These are phyloP conservation scores for Phytophthora boehmeriae DNA, from an alignment of 352 stramenopile species.

Conservation along the genomic window DNA sequence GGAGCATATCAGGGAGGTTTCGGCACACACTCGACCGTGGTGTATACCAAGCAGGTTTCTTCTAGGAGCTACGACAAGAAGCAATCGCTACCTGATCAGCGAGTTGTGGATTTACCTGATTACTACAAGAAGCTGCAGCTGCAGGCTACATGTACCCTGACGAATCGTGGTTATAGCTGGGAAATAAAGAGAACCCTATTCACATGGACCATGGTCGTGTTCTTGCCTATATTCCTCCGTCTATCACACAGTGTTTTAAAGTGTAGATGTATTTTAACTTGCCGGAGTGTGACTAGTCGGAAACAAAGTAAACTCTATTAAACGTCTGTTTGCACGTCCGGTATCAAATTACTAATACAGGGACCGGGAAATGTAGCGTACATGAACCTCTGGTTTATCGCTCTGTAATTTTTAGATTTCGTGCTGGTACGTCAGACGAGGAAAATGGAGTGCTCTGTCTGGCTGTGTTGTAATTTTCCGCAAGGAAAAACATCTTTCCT, in stretches of 20 bases:
- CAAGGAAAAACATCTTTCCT: background rate
- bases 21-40: background rate
- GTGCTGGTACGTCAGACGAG: background rate
- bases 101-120: background rate
- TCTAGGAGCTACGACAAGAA: background rate
- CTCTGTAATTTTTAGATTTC: background rate
- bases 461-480: background rate
- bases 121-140: background rate
- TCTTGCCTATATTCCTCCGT: background rate
- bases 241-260: background rate
- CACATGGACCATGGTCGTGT: conserved; percentile 2
- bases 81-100: background rate
- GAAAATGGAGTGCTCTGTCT: background rate
- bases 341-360: background rate
- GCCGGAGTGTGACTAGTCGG: background rate
- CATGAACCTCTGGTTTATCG: background rate
- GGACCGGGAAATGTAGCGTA: background rate
- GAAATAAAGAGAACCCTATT: background rate
- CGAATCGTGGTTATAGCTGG: background rate
- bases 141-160: background rate
- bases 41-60: background rate
- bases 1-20: background rate
- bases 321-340: background rate
- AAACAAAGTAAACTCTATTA: background rate
- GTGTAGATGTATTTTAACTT: conserved; percentile 1